Percentiles rank a stretch among this genome's conserved stretches.
Evolutionary conservation across 1,284 basidiomycete species (phyloP).

Genomic region (Laetiporus sulphureus): DNA sequence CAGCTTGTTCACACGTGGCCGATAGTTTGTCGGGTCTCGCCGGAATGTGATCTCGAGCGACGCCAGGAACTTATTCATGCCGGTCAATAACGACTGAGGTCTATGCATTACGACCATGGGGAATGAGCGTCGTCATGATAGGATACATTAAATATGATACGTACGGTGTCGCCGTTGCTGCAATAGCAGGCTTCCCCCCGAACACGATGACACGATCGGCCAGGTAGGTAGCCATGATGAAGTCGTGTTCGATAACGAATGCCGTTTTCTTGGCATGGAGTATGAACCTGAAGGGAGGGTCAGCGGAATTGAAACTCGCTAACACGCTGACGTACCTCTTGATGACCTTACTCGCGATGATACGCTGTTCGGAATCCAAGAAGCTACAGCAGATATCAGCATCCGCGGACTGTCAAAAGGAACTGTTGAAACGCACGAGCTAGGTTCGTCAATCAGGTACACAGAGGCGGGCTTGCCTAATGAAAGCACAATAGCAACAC

Average conservation of each 20-base stretch:
- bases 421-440: conserved; percentile 38
- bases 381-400: conserved; percentile 42
- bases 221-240: conserved; percentile 96
- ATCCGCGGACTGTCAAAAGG: not conserved
- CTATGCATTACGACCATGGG: conserved; percentile 29
- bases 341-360: conserved; percentile 94
- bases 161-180: conserved; percentile 83
- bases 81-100: conserved; percentile 77
- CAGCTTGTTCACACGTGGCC: conserved; percentile 91
- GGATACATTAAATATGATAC: conserved; percentile 22
- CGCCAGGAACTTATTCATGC: conserved; percentile 91
- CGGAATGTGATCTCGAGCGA: conserved; percentile 94
- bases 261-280: conserved; percentile 94
- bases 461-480: conserved; percentile 79
- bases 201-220: conserved; percentile 97
- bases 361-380: conserved; percentile 97
- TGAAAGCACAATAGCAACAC: conserved; percentile 90
- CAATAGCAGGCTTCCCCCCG: conserved; percentile 76
- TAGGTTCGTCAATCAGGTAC: conserved; percentile 85
- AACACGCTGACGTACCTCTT: conserved; percentile 58
- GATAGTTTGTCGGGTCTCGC: conserved; percentile 91
- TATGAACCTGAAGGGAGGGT: conserved; percentile 57
- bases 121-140: not conserved
- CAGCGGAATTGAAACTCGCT: not conserved
- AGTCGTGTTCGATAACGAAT: conserved; percentile 97